Evolutionary conservation across 2,329 filamentous ascomycete genomes (phyloP).

Genomic region (Penicillium digitatum): DNA sequence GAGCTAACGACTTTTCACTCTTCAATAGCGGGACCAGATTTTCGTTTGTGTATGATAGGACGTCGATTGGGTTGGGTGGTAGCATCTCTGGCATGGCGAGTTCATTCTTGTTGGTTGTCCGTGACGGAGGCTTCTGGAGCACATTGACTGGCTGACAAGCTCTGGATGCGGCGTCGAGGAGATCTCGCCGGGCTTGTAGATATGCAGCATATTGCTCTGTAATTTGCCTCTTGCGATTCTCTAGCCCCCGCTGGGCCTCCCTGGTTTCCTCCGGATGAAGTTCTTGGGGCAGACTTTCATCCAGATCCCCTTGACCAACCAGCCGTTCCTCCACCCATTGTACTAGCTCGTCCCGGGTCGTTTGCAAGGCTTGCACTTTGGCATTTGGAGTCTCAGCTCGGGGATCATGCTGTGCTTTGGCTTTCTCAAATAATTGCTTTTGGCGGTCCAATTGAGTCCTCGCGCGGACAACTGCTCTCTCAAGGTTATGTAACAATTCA

Average conservation of each 20-base stretch:
- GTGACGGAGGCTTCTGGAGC: conserved; percentile 20
- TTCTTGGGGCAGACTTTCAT: conserved; percentile 28
- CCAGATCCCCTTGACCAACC: conserved; percentile 33
- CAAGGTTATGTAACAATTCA: conserved; percentile 37
- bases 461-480: conserved; percentile 39
- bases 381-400: conserved; percentile 9
- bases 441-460: conserved; percentile 36
- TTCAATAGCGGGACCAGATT: conserved; percentile 35
- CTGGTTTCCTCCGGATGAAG: conserved; percentile 30
- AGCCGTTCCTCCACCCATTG: conserved; percentile 51
- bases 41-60: conserved; percentile 33
- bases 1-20: conserved; percentile 34
- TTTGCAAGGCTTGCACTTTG: conserved; percentile 40
- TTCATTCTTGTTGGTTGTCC: conserved; percentile 15
- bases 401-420: conserved; percentile 26
- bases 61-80: conserved; percentile 27
- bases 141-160: conserved; percentile 34
- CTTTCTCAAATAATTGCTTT: conserved; percentile 32
- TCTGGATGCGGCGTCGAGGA: conserved; percentile 36
- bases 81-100: conserved; percentile 11
- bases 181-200: conserved; percentile 33
- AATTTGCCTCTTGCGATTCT: conserved; percentile 34
- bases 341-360: conserved; percentile 48
- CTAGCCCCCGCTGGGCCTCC: conserved; percentile 28
- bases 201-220: conserved; percentile 36